These are phyloP conservation scores for Corymbia calophylla DNA, from an alignment of 441 rosid species.

Conservation along the genomic window DNA sequence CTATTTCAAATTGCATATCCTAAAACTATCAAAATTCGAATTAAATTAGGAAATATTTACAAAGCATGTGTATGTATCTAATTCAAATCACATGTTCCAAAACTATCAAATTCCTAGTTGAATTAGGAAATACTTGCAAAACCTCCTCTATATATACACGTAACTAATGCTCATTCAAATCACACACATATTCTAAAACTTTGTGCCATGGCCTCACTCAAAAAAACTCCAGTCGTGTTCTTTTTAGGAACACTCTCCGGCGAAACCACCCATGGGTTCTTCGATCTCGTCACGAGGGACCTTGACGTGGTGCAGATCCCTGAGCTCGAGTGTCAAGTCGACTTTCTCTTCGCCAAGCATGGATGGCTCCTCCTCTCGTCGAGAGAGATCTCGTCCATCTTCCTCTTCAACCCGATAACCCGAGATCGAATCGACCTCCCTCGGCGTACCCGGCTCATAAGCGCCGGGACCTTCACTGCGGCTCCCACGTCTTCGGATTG, in stretches of 20 bases:
- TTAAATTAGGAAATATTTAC: background rate
- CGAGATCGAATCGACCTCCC: background rate
- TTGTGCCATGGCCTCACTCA: background rate
- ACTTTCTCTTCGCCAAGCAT: background rate
- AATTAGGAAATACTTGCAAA: background rate
- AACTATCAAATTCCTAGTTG: background rate
- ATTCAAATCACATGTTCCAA: background rate
- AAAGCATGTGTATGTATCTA: too few relatives aligned
- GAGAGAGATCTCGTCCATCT: background rate
- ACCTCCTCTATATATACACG: background rate
- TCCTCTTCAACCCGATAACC: background rate
- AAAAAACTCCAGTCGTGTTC: background rate
- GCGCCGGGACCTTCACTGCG: rapidly evolving
- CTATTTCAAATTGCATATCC: background rate
- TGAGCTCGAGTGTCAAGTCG: background rate
- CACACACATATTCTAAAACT: background rate
- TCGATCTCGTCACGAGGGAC: background rate
- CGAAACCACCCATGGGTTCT: background rate
- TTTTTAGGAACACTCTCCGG: background rate
- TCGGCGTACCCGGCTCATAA: background rate
- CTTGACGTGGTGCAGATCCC: background rate
- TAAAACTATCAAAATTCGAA: background rate
- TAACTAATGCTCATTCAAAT: background rate
- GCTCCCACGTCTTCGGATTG: background rate
- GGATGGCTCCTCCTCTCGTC: background rate